These are phyloP conservation scores for Agastache rugosa DNA, from an alignment of 257 asterid genomes.

Conservation along the genomic window DNA sequence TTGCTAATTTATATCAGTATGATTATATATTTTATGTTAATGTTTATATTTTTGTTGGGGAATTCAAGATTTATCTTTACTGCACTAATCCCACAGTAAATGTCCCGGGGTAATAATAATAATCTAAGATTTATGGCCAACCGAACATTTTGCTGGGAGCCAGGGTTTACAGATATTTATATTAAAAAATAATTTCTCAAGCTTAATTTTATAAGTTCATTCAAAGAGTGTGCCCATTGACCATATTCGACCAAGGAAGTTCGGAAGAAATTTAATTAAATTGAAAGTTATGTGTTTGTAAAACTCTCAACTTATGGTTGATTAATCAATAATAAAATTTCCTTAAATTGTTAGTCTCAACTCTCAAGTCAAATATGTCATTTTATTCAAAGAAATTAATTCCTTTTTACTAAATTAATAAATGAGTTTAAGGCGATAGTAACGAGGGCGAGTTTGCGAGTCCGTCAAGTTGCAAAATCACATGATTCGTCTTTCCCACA, in stretches of 20 bases:
- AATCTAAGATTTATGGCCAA: neutral
- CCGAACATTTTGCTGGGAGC: neutral
- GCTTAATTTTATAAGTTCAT: slow-evolving; percentile 2
- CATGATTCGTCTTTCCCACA: slow-evolving; percentile 34
- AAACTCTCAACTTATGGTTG: neutral
- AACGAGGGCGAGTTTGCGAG: slow-evolving; percentile 5
- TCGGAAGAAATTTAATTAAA: slow-evolving; percentile 18
- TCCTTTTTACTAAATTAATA: neutral
- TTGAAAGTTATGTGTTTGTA: neutral
- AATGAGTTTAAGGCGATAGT: neutral
- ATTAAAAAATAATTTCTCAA: neutral
- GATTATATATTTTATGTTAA: too few relatives aligned
- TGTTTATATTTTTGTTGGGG: too few relatives aligned
- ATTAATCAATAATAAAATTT: neutral
- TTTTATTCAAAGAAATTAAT: neutral
- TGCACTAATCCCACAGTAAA: too few relatives aligned
- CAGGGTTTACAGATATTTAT: neutral
- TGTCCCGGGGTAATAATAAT: too few relatives aligned
- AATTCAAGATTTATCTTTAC: too few relatives aligned
- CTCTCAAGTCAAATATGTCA: slow-evolving; percentile 14
- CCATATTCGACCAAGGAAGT: slow-evolving; percentile 22
- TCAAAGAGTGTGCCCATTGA: slow-evolving; percentile 39
- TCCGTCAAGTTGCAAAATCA: slow-evolving; percentile 13
- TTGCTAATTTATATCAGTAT: too few relatives aligned
- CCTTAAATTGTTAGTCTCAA: neutral